Percentiles rank a stretch among this genome's conserved stretches.
phyloP scores from a whole-genome alignment of 805 yeast species.

The Nakazawaea siamensis region DNA sequence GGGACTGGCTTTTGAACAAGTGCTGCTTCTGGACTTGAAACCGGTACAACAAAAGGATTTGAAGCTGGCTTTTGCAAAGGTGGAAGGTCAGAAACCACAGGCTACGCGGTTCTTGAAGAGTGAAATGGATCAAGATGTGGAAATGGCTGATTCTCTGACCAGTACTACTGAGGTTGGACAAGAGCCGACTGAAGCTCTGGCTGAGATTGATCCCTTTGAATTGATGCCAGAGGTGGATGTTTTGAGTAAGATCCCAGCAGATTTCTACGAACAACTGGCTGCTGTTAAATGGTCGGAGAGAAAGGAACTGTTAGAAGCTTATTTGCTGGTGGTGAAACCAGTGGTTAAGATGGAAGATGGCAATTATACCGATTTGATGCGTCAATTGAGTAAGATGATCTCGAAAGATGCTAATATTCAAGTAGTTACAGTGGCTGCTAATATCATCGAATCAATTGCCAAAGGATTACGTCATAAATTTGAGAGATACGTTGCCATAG shows the following conservation, averaged over 20 bases:
- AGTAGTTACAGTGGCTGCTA: conserved; percentile 75
- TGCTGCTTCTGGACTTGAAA: conserved; percentile 65
- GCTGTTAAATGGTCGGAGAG: conserved; percentile 88
- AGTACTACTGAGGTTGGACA: too few relatives aligned
- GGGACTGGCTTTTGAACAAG: conserved; percentile 51
- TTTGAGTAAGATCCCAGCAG: conserved; percentile 54
- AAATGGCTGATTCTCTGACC: conserved; percentile 23
- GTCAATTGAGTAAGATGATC: conserved; percentile 59
- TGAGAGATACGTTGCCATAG: conserved; percentile 39
- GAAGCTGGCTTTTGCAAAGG: conserved; percentile 53
- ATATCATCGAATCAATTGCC: conserved; percentile 51
- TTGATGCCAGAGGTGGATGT: conserved; percentile 65
- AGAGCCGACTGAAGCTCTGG: conserved; percentile 20
- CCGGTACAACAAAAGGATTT: conserved; percentile 90
- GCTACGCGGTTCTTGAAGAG: conserved; percentile 50
- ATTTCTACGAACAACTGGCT: conserved; percentile 43
- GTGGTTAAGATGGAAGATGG: conserved; percentile 46
- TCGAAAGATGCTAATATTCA: conserved; percentile 79
- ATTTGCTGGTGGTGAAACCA: conserved; percentile 38
- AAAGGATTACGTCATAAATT: conserved; percentile 57
- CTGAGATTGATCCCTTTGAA: conserved; percentile 56
- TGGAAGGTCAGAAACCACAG: conserved; percentile 28
- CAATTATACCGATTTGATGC: conserved; percentile 61
- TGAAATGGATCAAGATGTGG: conserved; percentile 36
- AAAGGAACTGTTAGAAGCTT: conserved; percentile 72